Evolutionary conservation across 129 eudicot genomes (phyloP).

Genomic region (Arctium lappa): DNA sequence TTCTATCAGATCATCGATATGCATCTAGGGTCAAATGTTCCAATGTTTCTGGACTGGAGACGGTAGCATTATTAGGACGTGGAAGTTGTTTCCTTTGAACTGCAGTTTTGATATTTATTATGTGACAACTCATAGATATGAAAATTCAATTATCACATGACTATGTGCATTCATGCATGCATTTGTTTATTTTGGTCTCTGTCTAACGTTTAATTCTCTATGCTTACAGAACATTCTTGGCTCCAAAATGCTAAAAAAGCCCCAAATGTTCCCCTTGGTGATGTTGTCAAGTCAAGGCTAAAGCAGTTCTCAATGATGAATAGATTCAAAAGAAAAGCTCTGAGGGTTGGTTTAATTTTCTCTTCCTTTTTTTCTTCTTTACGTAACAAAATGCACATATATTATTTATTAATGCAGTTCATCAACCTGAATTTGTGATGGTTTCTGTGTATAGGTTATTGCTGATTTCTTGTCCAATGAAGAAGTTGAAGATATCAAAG

Average conservation of each 20-base stretch:
- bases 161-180: not conserved
- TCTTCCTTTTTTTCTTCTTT: not conserved
- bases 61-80: no score
- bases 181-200: not conserved
- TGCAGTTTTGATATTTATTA: not conserved
- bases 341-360: slow-evolving; percentile 53
- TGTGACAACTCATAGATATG: not conserved
- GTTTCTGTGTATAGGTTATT: slow-evolving; percentile 51
- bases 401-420: not conserved
- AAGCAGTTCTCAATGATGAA: slow-evolving; percentile 76
- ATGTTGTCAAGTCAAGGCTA: slow-evolving; percentile 84
- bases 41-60: no score
- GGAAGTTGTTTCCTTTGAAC: no score
- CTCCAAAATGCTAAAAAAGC: slow-evolving; percentile 91
- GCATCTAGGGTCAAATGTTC: no score
- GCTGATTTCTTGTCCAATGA: slow-evolving; percentile 82
- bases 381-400: not conserved
- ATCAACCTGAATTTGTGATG: not conserved
- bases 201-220: not conserved
- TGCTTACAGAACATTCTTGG: slow-evolving; percentile 65
- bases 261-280: slow-evolving; percentile 90
- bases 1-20: no score
- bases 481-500: slow-evolving; percentile 82
- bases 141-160: not conserved
- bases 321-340: slow-evolving; percentile 92